Base-by-base conservation (phyloP, 2,329 filamentous ascomycete genomes). In the Aureobasidium musti region DNA sequence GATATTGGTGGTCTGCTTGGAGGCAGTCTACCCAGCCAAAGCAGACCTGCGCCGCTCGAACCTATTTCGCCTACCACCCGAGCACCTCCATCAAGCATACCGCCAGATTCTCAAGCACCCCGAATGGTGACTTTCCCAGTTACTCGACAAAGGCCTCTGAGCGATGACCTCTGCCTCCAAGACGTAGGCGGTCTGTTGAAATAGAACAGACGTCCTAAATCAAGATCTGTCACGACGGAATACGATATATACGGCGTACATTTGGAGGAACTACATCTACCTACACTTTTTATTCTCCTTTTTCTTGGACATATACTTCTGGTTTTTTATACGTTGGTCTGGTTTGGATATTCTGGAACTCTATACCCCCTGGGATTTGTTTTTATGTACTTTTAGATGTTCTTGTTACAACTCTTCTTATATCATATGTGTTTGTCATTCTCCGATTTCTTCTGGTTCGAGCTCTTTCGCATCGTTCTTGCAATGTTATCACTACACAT, bases 101-200 rank as follows among this genome's bases (percentile, higher is more conserved):
- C 35, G 23, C 61, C 26, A 17, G 39, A 26, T 19, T 13, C 21
- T 50, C 35, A 39, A 47, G 49, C 21, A 26, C 43, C 52, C 3
- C 13, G 1, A 14, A 3, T 21, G 37, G 35, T 26, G 56, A 3
- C 19, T 6, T 19, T 19, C 14, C 23, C 23, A 8, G 47, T 47
- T 4, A 1, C 23, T 49, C 43, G 72, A 68, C 70, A 68, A 72
- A 13, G 73, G 72, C 64, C 69, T 72, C 30, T 67, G 70, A n/a
- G 71, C 72, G 64, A 75, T 70, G 67, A 71, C 10, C 56, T 73
- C 3, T 74, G 71, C 28, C 63, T 76, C 6, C 74, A 76, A 66
- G 75, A 77, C 64, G 71, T 72, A 5, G 74, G 74, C 11, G 75
- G 75, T 10, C 67, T 75, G 11, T 64, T 74, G n/a, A 50, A 43